These are phyloP conservation scores for Immersiella caudata DNA, from an alignment of 495 filamentous ascomycete species.

Conservation along the genomic window DNA sequence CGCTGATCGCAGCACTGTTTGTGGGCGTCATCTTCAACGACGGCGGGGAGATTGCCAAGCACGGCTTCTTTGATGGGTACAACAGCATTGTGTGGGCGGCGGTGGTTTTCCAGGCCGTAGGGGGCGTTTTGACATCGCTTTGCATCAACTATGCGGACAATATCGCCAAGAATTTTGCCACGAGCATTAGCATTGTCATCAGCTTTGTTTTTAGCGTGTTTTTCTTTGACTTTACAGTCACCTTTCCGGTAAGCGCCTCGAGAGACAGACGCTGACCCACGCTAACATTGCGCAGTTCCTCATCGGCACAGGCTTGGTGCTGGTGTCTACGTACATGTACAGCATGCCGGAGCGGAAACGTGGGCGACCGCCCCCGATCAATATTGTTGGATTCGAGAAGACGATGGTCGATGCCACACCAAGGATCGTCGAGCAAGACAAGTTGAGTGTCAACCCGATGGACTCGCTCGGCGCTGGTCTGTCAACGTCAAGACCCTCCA, in stretches of 20 bases:
- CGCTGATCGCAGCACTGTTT: conserved; percentile 81
- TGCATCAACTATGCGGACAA: conserved; percentile 87
- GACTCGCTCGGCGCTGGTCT: conserved; percentile 53
- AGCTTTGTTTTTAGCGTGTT: conserved; percentile 81
- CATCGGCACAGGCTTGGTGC: conserved; percentile 73
- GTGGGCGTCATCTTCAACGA: conserved; percentile 86
- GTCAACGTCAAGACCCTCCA: conserved; percentile 68
- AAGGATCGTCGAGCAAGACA: conserved; percentile 35
- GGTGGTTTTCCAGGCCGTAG: conserved; percentile 77
- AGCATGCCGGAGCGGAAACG: conserved; percentile 59
- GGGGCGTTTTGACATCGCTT: conserved; percentile 80
- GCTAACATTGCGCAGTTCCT: conserved; percentile 65
- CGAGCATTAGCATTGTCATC: conserved; percentile 83
- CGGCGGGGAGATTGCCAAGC: conserved; percentile 75
- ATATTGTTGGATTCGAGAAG: conserved; percentile 76
- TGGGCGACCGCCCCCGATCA: conserved; percentile 71
- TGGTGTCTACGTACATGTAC: conserved; percentile 84
- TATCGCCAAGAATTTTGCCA: conserved; percentile 89
- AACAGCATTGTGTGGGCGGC: conserved; percentile 88
- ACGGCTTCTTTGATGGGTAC: conserved; percentile 93
- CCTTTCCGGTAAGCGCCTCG: conserved; percentile 60
- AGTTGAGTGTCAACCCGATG: conserved; percentile 40
- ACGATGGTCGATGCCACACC: conserved; percentile 55
- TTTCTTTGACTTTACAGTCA: conserved; percentile 80
- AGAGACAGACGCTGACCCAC: not conserved